phyloP scores from a whole-genome alignment of 805 yeast genomes.

The Hanseniaspora meyeri region DNA sequence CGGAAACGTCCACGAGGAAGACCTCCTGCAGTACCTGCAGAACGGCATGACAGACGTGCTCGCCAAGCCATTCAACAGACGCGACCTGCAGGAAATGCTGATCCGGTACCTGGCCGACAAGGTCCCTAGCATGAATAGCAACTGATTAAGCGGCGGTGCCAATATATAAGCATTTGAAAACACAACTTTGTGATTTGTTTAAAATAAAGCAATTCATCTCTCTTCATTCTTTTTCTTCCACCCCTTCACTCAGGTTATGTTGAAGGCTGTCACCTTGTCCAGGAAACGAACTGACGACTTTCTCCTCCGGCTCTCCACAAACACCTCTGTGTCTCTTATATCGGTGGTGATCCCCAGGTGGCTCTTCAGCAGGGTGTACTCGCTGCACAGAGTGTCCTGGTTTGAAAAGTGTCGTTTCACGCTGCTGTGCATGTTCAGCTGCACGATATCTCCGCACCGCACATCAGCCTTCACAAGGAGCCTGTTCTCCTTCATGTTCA shows the following conservation, averaged over 20 bases:
- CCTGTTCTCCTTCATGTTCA: neutral
- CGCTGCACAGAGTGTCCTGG: neutral
- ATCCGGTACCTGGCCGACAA: conserved; percentile 55
- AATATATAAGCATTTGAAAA: neutral
- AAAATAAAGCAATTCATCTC: too few relatives aligned
- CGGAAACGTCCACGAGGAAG: conserved; percentile 74
- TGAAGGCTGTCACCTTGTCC: conserved; percentile 45
- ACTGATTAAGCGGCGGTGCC: neutral
- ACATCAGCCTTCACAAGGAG: neutral
- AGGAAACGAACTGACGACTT: conserved; percentile 58
- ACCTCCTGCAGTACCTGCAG: conserved; percentile 63
- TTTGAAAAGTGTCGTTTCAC: neutral
- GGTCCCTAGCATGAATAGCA: conserved; percentile 24
- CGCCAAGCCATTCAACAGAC: conserved; percentile 88
- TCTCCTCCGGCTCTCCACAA: conserved; percentile 28
- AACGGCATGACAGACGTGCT: conserved; percentile 88
- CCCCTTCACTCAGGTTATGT: conserved; percentile 10
- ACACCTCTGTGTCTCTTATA: conserved; percentile 19
- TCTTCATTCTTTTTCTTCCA: neutral
- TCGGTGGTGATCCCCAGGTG: conserved; percentile 39
- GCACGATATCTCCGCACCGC: neutral
- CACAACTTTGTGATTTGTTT: too few relatives aligned
- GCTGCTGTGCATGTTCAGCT: neutral
- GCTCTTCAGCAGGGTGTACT: conserved; percentile 21
- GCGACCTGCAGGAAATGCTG: conserved; percentile 65